These are phyloP conservation scores for Entamoeba dispar DNA, from an alignment of 208 protist species.

Conservation along the genomic window DNA sequence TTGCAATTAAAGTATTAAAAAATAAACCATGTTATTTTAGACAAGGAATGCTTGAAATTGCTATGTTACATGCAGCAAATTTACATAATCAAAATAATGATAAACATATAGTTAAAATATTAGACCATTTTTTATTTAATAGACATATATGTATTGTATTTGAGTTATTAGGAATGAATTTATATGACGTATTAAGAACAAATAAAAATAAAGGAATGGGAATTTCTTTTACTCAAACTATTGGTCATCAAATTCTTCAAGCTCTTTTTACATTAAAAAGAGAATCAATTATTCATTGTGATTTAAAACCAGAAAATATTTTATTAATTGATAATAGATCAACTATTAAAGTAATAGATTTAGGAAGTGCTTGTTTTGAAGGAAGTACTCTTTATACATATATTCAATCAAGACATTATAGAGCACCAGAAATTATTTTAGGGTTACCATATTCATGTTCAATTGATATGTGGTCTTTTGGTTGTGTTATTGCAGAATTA, in stretches of 20 bases:
- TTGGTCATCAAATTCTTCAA: slow-evolving; percentile 25
- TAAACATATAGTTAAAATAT: slow-evolving; percentile 9
- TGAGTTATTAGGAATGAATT: slow-evolving; percentile 56
- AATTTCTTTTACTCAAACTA: slow-evolving; percentile 26
- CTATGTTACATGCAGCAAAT: slow-evolving; percentile 7
- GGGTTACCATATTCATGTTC: slow-evolving; percentile 57
- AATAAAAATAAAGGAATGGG: slow-evolving; percentile 48
- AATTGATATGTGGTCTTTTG: slow-evolving; percentile 94
- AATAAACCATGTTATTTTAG: slow-evolving; percentile 31
- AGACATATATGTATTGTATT: slow-evolving; percentile 47
- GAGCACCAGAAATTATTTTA: slow-evolving; percentile 77
- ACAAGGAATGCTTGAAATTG: slow-evolving; percentile 27
- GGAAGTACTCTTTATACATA: slow-evolving; percentile 56
- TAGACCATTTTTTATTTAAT: slow-evolving; percentile 21
- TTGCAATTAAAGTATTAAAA: slow-evolving; percentile 32
- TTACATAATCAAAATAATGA: background rate
- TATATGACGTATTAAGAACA: slow-evolving; percentile 59
- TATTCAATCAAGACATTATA: slow-evolving; percentile 73
- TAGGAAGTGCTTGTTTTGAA: slow-evolving; percentile 33
- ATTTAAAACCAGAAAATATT: slow-evolving; percentile 54
- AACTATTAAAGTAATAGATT: background rate
- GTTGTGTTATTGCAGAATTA: slow-evolving; percentile 82
- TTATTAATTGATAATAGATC: slow-evolving; percentile 26
- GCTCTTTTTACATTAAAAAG: background rate
- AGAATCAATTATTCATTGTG: slow-evolving; percentile 34